Evolutionary conservation across 495 filamentous ascomycete genomes (phyloP), one percentile per base, ranked within the genome.

Genomic region (Elasticomyces elasticus): DNA sequence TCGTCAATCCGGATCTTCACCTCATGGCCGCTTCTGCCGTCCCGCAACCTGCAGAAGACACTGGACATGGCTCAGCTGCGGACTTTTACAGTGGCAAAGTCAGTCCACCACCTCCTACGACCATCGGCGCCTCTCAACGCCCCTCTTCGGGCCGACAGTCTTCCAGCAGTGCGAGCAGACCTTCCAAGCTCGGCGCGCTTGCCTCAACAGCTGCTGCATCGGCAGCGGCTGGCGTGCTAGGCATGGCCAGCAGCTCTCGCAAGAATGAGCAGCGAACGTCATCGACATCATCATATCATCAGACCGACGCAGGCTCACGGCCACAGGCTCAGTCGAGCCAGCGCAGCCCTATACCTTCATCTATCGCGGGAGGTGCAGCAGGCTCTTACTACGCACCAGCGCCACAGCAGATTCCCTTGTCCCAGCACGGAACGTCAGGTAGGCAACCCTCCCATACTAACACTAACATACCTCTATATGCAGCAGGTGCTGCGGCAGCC

Each of bases 401-500:
- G 28, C 11, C 53, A 24, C 35, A 40, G 35, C 35, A 40, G 35
- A 13, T 15, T 13, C 48, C 51, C 10, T 22, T 27, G 37, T 22
- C 24, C 15, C 54, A 57, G 35, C 60, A 38, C 61, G 56, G 27
- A 49, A 51, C 56, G 54, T 48, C 71, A 70, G 62, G 67, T 61
- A 73, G 69, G 62, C 41, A 49, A 54, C 64, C 69, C 52, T 62
- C 65, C 52, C 56, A 71, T 50, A 67, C 72, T 61, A 70, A 72
- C 56, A 66, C 72, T 59, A 71, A 74, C 58, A 59, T 70, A 28
- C 67, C 73, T 22, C 49, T 74, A 10, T 74, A 76, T 64, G 66
- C 70, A 53, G 73, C 72, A 45, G 75, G 72, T 38, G 73, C 68
- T 28, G 74, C 72, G 43, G 76, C 67, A 12, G 64, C 53, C 13